Evolutionary conservation across 805 yeast species (phyloP), one percentile per base, ranked within the genome.

Genomic region (Myxozyma sirexii): DNA sequence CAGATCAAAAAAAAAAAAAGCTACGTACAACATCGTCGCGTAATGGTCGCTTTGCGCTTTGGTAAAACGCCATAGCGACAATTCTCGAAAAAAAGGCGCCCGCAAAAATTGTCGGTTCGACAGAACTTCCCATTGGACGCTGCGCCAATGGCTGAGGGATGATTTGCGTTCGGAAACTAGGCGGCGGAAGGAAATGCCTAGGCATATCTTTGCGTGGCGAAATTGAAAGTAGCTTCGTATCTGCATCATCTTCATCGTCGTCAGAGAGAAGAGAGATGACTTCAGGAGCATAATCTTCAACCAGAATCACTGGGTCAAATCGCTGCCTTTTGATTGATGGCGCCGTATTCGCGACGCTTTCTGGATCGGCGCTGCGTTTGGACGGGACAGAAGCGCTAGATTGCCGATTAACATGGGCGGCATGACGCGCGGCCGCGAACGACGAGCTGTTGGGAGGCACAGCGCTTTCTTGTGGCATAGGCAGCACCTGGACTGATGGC

Each of bases 191-290:
- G n/a, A n/a, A n/a, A n/a, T 44, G 48, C 23, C 29, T 44, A 15
- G 24, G 10, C n/a, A 44, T 24, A 26, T 26, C 24, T n/a, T 15
- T 26, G 17, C 48, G 48, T 3, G 48, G 48, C 19, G 48, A 44
- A 8, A 44, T 29, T 21, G 6, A 6, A 13, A 44, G 48, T 15
- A 44, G 7, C 13, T 29, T 12, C 5, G 24, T 10, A 7, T 44
- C 48, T 8, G n/a, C 46, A 42, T 42, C 46, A 7, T 3, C 21
- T 19, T 48, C 59, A 31, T 59, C 63, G 42, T 59, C 63, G 57
- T 59, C 63, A 35, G 61, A 56, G 26, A 59, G 53, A 26, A 59
- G 37, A 8, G 61, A 50, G 44, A 59, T 59, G 35, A 59, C 17
- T 47, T 57, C 62, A 12, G 62, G 62, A 24, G 62, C 55, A 27